Evolutionary conservation across 2,329 filamentous ascomycete genomes (phyloP), one percentile per base, ranked within the genome.

Genomic region (Calonectria montana): DNA sequence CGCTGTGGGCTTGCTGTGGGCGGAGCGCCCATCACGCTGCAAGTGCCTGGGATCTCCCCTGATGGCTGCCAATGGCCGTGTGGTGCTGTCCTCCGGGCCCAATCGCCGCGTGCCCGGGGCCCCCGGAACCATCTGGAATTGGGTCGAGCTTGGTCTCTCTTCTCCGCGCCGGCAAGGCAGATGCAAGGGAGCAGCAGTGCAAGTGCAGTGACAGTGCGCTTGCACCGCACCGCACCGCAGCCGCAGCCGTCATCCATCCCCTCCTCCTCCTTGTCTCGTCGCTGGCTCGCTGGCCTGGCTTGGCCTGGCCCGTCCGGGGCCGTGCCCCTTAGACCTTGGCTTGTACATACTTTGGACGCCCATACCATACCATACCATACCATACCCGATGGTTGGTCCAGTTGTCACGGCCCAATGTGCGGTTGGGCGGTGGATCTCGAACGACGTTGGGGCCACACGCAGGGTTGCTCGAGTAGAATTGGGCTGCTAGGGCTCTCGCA

Each of bases 361-460:
- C 9, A 31, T 9, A 31, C 29, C 29, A 31, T 31, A 9, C 29
- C 29, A 9, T 31, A 10, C 31, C 70, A 65, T 62, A 25, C 65
- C 43, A 47, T 66, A 64, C 59, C 61, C 67, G 41, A 47, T 62
- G 70, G 72, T 71, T 77, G 75, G 75, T 64, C 71, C 63, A 77
- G 66, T 69, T 74, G 71, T 69, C 41, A 69, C 43, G 73, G 77
- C 77, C 77, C 74, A 74, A 73, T 68, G 62, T 69, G 69, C 67
- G 67, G 73, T 72, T 77, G 76, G 77, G 75, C 68, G 53, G 77
- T 79, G 75, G 77, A 76, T 71, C 76, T 78, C 72, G 75, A 74
- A 77, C 77, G 75, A 72, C 74, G 65, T 27, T 71, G 66, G 73
- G 68, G 55, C 65, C 50, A 73, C 55, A 64, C 55, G 68, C 77